Conservation (phyloP, 2,329 filamentous ascomycete genomes). For the Diplodia scrobiculata region DNA sequence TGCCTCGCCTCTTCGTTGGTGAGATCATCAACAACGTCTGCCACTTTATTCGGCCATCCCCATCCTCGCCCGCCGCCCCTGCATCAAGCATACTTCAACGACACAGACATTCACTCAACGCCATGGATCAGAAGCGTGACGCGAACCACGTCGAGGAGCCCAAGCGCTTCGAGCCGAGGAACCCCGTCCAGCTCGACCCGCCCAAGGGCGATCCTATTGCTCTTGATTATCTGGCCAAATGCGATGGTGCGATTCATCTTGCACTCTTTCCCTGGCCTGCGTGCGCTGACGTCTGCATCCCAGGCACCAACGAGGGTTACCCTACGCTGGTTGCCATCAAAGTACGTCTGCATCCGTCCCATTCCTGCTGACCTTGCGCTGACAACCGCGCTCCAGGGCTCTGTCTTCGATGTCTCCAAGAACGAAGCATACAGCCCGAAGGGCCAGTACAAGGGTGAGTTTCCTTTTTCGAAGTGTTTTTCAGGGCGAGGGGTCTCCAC, state of each 20-base stretch:
- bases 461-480: background rate
- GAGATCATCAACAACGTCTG: constrained; percentile 16
- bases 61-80: background rate
- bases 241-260: constrained; percentile 67
- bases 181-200: constrained; percentile 71
- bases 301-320: constrained; percentile 65
- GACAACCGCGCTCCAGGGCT: constrained; percentile 61
- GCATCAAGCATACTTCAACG: background rate
- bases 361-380: background rate
- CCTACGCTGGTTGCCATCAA: constrained; percentile 65
- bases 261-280: background rate
- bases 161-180: constrained; percentile 75
- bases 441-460: constrained; percentile 81
- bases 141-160: constrained; percentile 39
- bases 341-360: constrained; percentile 36
- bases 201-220: constrained; percentile 88
- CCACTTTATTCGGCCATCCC: constrained; percentile 15
- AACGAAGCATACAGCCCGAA: constrained; percentile 84
- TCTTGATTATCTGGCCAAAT: constrained; percentile 74
- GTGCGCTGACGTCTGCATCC: background rate
- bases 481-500: no score
- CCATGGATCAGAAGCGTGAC: constrained; percentile 28
- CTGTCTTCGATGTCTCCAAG: constrained; percentile 88
- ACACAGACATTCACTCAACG: background rate
- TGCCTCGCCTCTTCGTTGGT: background rate